Conservation (phyloP, 2,329 filamentous ascomycete species). For the Teratosphaeria gauchensis region DNA sequence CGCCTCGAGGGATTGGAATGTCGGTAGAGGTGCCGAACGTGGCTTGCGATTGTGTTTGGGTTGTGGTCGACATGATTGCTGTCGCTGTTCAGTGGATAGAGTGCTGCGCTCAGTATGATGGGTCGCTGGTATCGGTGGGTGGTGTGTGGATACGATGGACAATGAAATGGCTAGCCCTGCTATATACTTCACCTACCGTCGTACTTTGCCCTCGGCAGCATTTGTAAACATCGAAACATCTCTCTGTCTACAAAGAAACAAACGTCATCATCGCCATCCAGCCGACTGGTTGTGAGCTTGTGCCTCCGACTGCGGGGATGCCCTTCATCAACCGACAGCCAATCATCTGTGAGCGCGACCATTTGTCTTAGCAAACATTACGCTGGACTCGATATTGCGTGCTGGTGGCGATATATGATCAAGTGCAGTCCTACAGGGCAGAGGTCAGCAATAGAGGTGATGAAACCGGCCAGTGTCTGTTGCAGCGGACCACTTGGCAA, state of each 20-base stretch:
- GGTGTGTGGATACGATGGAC: neutral
- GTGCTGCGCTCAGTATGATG: neutral
- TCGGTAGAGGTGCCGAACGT: constrained; percentile 16
- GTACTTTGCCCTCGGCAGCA: neutral
- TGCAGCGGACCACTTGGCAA: too few relatives aligned
- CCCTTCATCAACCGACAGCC: neutral
- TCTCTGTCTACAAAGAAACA: neutral
- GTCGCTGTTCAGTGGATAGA: neutral
- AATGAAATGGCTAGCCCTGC: neutral
- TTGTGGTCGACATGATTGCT: constrained; percentile 14
- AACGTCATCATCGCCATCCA: neutral
- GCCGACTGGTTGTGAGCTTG: neutral
- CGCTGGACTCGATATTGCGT: neutral
- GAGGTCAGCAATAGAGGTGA: neutral
- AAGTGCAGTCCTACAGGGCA: neutral
- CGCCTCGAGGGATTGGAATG: constrained; percentile 44
- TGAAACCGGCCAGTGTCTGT: too few relatives aligned
- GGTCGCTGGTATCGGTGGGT: neutral
- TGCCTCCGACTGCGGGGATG: neutral
- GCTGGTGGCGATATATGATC: neutral
- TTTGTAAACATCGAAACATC: constrained; percentile 4
- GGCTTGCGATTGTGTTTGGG: constrained; percentile 14
- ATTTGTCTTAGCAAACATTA: neutral
- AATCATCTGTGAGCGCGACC: neutral
- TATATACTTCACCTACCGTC: neutral